Conservation (phyloP, 768 basidiomycete genomes). For the Chalciporus chontae region DNA sequence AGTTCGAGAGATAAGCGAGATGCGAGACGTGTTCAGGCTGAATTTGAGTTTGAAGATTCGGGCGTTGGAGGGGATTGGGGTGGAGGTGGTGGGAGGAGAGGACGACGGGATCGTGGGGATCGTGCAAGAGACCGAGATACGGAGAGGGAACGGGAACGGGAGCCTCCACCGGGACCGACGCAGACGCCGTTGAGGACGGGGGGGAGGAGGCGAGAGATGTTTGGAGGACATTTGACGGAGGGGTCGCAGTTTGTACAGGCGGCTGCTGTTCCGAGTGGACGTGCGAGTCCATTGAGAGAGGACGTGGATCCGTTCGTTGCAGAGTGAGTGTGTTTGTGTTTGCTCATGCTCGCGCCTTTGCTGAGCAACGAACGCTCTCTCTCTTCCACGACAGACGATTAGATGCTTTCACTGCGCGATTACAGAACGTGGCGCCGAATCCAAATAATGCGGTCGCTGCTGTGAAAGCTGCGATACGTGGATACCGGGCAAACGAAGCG, state of each 20-base stretch:
- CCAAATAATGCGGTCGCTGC: slow-evolving; percentile 56
- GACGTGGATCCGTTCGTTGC: slow-evolving; percentile 52
- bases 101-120: slow-evolving; percentile 43
- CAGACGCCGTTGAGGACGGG: slow-evolving; percentile 26
- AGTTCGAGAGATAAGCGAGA: slow-evolving; percentile 65
- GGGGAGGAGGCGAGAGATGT: slow-evolving; percentile 54
- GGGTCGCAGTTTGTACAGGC: slow-evolving; percentile 11
- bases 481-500: slow-evolving; percentile 74
- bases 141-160: background rate
- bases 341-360: background rate
- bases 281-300: slow-evolving; percentile 31
- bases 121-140: slow-evolving; percentile 49
- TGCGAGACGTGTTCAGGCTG: slow-evolving; percentile 60
- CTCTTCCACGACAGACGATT: slow-evolving; percentile 50
- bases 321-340: slow-evolving; percentile 47
- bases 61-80: slow-evolving; percentile 38
- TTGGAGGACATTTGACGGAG: slow-evolving; percentile 55
- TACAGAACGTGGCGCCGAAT: slow-evolving; percentile 57
- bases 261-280: slow-evolving; percentile 21
- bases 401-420: slow-evolving; percentile 56
- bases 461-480: slow-evolving; percentile 71
- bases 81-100: too few relatives aligned
- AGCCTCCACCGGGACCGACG: slow-evolving; percentile 34
- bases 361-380: background rate
- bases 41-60: slow-evolving; percentile 66